Evolutionary conservation across 2,329 filamentous ascomycete genomes (phyloP).

Genomic region (Xylaria sp.): DNA sequence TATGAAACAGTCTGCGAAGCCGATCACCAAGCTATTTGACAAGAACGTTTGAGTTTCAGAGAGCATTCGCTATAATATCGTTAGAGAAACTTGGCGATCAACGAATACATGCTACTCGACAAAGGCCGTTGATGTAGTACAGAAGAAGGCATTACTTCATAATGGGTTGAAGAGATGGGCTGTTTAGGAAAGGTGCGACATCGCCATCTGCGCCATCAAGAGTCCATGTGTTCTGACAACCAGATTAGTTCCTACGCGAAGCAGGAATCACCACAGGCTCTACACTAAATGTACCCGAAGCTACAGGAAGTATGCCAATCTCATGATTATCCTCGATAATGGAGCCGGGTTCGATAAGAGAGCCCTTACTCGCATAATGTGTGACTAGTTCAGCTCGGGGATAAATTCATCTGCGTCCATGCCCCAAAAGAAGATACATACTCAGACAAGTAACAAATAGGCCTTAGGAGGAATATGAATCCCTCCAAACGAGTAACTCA

Average conservation of each 20-base stretch:
- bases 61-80: background rate
- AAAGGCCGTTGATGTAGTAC: slow-evolving; percentile 1
- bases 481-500: background rate
- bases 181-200: slow-evolving; percentile 22
- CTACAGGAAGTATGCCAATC: background rate
- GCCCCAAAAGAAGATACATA: background rate
- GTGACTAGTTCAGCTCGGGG: background rate
- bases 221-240: slow-evolving; percentile 20
- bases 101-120: background rate
- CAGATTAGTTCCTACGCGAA: slow-evolving; percentile 8
- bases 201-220: background rate
- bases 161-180: background rate
- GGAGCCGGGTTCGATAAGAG: background rate
- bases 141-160: background rate
- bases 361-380: background rate
- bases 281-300: background rate
- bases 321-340: background rate
- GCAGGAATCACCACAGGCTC: background rate
- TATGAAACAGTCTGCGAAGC: slow-evolving; percentile 77
- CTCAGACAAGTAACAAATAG: background rate
- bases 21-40: slow-evolving; percentile 86
- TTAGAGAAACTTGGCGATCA: background rate
- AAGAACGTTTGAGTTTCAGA: slow-evolving; percentile 58
- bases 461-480: background rate
- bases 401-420: background rate